Evolutionary conservation across 2,329 filamentous ascomycete genomes (phyloP), one percentile per base, ranked within the genome.

Genomic region (Xylariales sp.): DNA sequence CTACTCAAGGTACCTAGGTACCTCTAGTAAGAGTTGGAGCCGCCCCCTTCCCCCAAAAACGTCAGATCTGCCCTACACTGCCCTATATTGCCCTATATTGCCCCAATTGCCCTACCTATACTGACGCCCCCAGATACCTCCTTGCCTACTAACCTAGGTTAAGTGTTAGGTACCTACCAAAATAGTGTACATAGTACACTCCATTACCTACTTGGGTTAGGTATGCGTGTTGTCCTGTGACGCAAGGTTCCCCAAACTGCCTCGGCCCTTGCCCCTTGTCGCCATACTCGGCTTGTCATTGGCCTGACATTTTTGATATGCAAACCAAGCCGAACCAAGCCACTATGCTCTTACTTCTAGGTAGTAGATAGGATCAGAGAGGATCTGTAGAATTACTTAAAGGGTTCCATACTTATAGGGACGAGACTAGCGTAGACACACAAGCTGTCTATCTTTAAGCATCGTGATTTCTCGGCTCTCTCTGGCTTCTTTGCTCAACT

Each of bases 191-290:
- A 23, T 23, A 32, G 14, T 39, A 39, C 56, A 7, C 30, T 14
- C n/a, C 32, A 50, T 16, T 50, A 12, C 54, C 54, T n/a, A 32
- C 36, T 45, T 56, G 14, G 54, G 54, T 18, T 45, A 39, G 39
- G 43, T 18, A 5, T 45, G 43, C n/a, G n/a, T 14, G 36, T 39
- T 1, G 45, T 48, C n/a, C 36, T 59, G 43, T 59, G 56, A 59
- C 56, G 55, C 55, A 58, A 58, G 14, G 34, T 12, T 23, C 59
- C 45, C 53, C 45, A 28, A 45, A 41, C 32, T 43, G 34, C 45
- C 18, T 62, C 56, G 61, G 57, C 56, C 55, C 43, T 39, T 30
- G 23, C 23, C 52, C 48, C 60, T 28, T 64, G 65, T 36, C 53
- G 39, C 32, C 39, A 43, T 12, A 49, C 18, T 23, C 23, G 23